Evolutionary conservation across 2,329 filamentous ascomycete species (phyloP), one percentile per base, ranked within the genome.

Genomic region (Paracorniculantispora psalliotae): DNA sequence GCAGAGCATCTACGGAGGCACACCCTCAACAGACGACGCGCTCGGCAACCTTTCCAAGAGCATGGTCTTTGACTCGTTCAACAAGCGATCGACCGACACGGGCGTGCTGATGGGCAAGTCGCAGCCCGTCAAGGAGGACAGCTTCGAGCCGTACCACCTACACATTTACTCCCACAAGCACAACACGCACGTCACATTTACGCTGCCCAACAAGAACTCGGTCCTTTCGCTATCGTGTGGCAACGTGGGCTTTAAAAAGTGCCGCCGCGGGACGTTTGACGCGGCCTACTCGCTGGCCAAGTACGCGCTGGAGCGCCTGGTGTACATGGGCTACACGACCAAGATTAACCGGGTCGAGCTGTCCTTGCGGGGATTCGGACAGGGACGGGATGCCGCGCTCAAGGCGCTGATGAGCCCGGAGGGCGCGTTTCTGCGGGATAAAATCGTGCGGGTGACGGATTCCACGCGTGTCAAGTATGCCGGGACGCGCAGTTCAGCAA

Each of bases 161-260:
- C 91, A 96, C 77, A 80, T 99, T 72, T 93, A 86, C 75, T 78
- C 89, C 28, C 88, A 90, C 72, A 96, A 91, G 77, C 94, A 97
- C 83, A 99, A 99, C 78, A 94, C 91, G 21, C 91, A 97, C 75
- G 83, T 99, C 68, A 97, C 92, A 1, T 84, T 97, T 65, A 91
- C 92, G 23, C 87, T 88, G 68, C 92, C 94, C 28, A 87, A 91
- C 71, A 82, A 88, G 50, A 84, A 91, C 63, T 84, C 91, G 28
- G 83, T 97, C 64, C 80, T 99, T 63, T 91, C 88, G 13, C 75
- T 96, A 66, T 90, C 89, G 2, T 84, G 87, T 61, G 94, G 94
- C 51, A 92, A 96, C 69, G 85, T 99, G 61, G 93, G 93, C n/a
- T 97, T 97, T 77, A 83, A 82, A 68, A 96, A 97, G 76, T 80